Conservation (phyloP, 2,329 filamentous ascomycete genomes). For the Cytospora piceae region DNA sequence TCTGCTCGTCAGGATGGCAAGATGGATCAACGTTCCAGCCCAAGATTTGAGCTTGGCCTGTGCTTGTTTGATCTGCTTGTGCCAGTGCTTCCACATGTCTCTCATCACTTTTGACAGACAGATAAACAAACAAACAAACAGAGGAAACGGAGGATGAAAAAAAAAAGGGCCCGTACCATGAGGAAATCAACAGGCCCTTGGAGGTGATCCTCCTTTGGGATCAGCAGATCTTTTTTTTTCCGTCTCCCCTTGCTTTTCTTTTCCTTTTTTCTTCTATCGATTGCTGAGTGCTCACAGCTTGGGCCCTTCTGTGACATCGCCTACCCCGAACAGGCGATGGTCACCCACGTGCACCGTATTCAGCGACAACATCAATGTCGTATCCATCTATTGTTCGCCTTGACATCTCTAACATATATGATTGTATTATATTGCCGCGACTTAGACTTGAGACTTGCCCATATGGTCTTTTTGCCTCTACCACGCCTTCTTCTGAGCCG, state of each 20-base stretch:
- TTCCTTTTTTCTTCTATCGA: not conserved
- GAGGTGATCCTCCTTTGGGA: not conserved
- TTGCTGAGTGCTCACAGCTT: not conserved
- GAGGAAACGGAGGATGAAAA: not conserved
- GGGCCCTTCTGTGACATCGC: constrained; percentile 1
- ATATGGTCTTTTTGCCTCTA: not conserved
- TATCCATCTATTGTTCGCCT: not conserved
- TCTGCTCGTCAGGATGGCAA: not conserved
- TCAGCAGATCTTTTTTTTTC: not conserved
- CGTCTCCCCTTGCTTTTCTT: not conserved
- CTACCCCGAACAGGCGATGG: not conserved
- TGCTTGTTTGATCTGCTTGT: not conserved
- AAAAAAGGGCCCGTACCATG: not conserved
- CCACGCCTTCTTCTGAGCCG: not conserved
- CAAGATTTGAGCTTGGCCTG: not conserved
- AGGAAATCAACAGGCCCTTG: not conserved
- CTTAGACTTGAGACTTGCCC: not conserved
- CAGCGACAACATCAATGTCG: not conserved
- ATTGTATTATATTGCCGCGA: too few species aligned
- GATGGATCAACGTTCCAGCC: constrained; percentile 3
- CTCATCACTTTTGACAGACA: not conserved
- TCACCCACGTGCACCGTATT: not conserved
- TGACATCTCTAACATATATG: not conserved
- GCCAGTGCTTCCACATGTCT: not conserved
- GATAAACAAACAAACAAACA: not conserved